Evolutionary conservation across 352 stramenopile species (phyloP).

Genomic region (Globisporangium nagaii): DNA sequence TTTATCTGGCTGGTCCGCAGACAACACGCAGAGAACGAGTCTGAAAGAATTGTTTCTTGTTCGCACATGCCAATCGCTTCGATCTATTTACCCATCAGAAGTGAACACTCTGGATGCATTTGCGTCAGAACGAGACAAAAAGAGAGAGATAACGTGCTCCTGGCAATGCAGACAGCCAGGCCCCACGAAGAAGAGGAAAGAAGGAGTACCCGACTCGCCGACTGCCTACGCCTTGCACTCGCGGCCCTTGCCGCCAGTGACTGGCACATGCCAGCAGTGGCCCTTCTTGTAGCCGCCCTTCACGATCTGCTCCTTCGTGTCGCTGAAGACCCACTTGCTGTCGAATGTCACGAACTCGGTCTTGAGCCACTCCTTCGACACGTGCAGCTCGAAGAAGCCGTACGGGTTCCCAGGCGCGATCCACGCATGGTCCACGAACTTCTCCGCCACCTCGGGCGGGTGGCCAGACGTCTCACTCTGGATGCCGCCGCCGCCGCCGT

Average conservation of each 20-base stretch:
- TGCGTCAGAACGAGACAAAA: no score
- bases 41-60: no score
- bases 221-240: slow-evolving; percentile 37
- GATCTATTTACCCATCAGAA: no score
- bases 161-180: no score
- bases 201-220: not conserved
- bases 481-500: slow-evolving; percentile 81
- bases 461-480: slow-evolving; percentile 79
- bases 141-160: no score
- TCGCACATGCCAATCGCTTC: no score
- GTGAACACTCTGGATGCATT: no score
- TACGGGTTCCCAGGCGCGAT: slow-evolving; percentile 77
- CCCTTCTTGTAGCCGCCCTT: slow-evolving; percentile 73
- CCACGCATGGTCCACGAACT: slow-evolving; percentile 80
- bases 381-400: slow-evolving; percentile 81
- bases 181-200: no score
- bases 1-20: no score
- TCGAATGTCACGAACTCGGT: slow-evolving; percentile 85
- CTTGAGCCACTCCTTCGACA: slow-evolving; percentile 82
- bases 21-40: no score
- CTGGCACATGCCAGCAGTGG: slow-evolving; percentile 83
- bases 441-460: slow-evolving; percentile 61
- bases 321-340: slow-evolving; percentile 72
- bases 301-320: slow-evolving; percentile 68
- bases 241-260: slow-evolving; percentile 56